Evolutionary conservation across 2,329 filamentous ascomycete genomes (phyloP).

Genomic region (Teratosphaeriaceae sp.): DNA sequence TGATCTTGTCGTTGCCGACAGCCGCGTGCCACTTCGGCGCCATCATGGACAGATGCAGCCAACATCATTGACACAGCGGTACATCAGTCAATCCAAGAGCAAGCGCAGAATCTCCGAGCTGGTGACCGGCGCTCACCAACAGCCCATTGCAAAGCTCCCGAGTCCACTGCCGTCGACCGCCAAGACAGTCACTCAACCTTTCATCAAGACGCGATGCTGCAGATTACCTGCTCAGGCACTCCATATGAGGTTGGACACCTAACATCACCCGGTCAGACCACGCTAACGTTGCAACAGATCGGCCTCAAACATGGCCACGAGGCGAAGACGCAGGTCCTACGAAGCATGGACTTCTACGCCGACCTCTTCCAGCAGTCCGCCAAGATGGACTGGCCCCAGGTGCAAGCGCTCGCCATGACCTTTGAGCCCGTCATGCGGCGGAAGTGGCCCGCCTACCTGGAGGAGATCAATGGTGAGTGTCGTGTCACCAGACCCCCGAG

Average conservation of each 20-base stretch:
- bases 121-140: too few species aligned
- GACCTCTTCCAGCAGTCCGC: constrained; percentile 42
- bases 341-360: constrained; percentile 43
- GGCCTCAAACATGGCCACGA: constrained; percentile 41
- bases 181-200: too few species aligned
- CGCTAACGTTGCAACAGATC: constrained; percentile 32
- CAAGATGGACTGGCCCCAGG: constrained; percentile 40
- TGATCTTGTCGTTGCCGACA: too few species aligned
- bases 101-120: too few species aligned
- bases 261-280: background rate
- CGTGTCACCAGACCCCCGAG: too few species aligned
- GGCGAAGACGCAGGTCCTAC: constrained; percentile 34
- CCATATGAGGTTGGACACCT: constrained; percentile 36
- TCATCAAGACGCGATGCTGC: too few species aligned
- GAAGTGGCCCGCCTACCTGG: constrained; percentile 37
- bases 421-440: constrained; percentile 42
- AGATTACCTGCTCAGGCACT: constrained; percentile 36
- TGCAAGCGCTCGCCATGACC: constrained; percentile 38
- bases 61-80: too few species aligned
- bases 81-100: too few species aligned
- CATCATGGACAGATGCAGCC: too few species aligned
- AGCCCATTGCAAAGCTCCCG: too few species aligned
- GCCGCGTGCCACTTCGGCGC: too few species aligned
- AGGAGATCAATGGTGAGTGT: constrained; percentile 34
- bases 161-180: too few species aligned